Evolutionary conservation across 805 yeast species (phyloP), one percentile per base, ranked within the genome.

Genomic region (Lachancea thermotolerans): DNA sequence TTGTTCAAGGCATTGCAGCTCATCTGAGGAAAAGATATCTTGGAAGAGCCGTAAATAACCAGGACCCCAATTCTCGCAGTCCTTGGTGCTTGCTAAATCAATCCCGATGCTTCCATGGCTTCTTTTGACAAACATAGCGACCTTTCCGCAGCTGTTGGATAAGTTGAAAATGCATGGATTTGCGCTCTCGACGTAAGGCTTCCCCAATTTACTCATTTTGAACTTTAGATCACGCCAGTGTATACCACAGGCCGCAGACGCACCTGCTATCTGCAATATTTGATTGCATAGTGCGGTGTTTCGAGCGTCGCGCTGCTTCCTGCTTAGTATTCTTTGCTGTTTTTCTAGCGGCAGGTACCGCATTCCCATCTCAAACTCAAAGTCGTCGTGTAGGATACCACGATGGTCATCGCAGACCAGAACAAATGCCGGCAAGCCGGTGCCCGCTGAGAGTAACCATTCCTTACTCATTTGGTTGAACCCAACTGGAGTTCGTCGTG

Each of bases 81-180:
- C 66, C 18, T 18, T 42, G 0, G 62, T 58, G 34, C 69, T 65
- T 0, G 80, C 77, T 10, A 77, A 55, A 51, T 78, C 83, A 0
- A 75, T 49, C 0, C 82, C 82, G 8, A 73, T 51, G 9, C 66
- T 69, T 1, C 0, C 46, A 1, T 47, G 33, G 0, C 35, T 40
- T n/a, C 52, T 36, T 59, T 68, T 49, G 1, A 79, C 58, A 2
- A 66, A 75, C 49, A 83, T 59, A 15, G 77, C 64, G 2, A 79
- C 68, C 6, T 72, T 49, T 6, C 71, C 71, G 31, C 73, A 70
- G 31, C 86, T 84, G 51, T 79, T 79, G 5, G 85, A 75, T 54
- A 79, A 64, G 56, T 79, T 84, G 65, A 78, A 85, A 29, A 69
- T 60, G 31, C 73, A 50, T 3, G 47, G 38, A 1, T 45, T 43